Evolutionary conservation across 805 yeast genomes (phyloP).

Genomic region (Candida peoriensis): DNA sequence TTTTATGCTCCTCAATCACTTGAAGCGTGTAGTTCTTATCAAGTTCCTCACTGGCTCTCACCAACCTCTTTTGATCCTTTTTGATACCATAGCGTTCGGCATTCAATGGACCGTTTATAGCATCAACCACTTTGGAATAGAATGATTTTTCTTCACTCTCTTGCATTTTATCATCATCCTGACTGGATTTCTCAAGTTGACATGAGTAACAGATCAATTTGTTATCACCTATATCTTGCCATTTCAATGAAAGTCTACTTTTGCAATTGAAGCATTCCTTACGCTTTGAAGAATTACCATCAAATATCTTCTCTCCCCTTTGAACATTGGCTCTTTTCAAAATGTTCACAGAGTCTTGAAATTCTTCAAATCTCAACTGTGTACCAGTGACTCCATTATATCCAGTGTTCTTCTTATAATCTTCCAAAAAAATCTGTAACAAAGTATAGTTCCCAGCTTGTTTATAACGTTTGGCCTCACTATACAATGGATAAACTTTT

Average conservation of each 20-base stretch:
- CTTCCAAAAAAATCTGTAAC: conserved; percentile 18
- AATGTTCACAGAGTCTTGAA: conserved; percentile 9
- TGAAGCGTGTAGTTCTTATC: neutral
- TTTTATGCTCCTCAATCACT: too few species aligned
- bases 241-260: conserved; percentile 11
- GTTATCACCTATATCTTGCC: conserved; percentile 4
- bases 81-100: conserved; percentile 6
- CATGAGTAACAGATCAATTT: conserved; percentile 14
- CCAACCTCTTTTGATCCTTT: conserved; percentile 3
- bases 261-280: conserved; percentile 4
- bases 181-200: neutral
- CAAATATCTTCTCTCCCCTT: neutral
- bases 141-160: neutral
- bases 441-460: conserved; percentile 10
- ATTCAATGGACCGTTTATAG: conserved; percentile 1
- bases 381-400: conserved; percentile 23
- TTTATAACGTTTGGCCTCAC: conserved; percentile 14
- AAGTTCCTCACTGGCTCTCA: conserved; percentile 1
- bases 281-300: too few species aligned
- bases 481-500: conserved; percentile 23
- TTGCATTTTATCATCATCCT: conserved; percentile 2
- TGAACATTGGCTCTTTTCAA: neutral
- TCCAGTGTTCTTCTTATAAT: conserved; percentile 11
- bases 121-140: neutral
- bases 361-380: conserved; percentile 39